Evolutionary conservation across 345 rosid species (phyloP).

Genomic region (Gossypium stocksii): DNA sequence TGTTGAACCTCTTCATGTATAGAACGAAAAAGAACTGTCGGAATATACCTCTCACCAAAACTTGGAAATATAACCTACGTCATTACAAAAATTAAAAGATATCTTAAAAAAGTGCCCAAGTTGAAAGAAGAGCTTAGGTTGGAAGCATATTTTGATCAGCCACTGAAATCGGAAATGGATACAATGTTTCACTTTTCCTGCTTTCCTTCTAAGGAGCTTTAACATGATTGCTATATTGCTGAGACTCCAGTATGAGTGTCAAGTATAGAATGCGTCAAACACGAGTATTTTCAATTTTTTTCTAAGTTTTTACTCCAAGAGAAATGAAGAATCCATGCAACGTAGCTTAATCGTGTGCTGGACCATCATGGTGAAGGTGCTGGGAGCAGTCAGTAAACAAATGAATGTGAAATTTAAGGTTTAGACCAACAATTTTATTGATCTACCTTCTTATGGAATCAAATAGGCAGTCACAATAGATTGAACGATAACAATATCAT

Average conservation of each 20-base stretch:
- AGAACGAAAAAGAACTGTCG: slow-evolving; percentile 65
- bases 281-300: neutral
- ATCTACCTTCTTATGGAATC: neutral
- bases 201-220: neutral
- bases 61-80: slow-evolving; percentile 80
- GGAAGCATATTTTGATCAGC: neutral
- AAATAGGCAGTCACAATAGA: neutral
- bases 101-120: slow-evolving; percentile 3
- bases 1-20: slow-evolving; percentile 59
- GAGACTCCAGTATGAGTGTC: neutral
- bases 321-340: neutral
- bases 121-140: neutral
- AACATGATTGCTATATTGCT: neutral
- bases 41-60: slow-evolving; percentile 78
- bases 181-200: neutral
- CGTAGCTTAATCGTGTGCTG: neutral
- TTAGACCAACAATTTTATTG: neutral
- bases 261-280: neutral
- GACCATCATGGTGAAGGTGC: neutral
- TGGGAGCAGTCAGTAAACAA: neutral
- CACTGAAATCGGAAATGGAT: neutral
- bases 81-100: neutral
- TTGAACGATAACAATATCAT: neutral
- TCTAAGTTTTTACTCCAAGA: neutral
- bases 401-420: neutral